phyloP scores from a whole-genome alignment of 805 yeast species.

The Kockiozyma suomiensis region DNA sequence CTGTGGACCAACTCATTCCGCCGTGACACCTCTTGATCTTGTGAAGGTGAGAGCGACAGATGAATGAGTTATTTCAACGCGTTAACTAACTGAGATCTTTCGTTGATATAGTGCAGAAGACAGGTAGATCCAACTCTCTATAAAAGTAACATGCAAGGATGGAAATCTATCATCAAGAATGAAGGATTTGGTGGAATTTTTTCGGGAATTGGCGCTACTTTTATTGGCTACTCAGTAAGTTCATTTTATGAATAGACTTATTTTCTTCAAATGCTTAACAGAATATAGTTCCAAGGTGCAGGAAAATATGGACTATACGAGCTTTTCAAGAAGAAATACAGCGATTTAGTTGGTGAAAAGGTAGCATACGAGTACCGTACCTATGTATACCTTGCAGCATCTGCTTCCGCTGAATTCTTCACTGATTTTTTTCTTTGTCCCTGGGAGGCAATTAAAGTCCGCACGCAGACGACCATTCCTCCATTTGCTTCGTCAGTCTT shows the following conservation, averaged over 20 bases:
- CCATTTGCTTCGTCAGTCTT: conserved; percentile 68
- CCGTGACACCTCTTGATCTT: conserved; percentile 88
- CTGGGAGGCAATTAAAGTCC: conserved; percentile 90
- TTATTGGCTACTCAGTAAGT: conserved; percentile 72
- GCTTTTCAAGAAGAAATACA: conserved; percentile 77
- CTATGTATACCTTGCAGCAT: conserved; percentile 73
- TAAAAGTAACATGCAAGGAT: conserved; percentile 25
- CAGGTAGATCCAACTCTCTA: conserved; percentile 59
- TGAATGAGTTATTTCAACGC: too few species aligned
- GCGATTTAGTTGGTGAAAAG: conserved; percentile 64
- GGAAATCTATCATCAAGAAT: conserved; percentile 6
- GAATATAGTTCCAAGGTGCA: conserved; percentile 71
- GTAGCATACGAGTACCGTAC: conserved; percentile 66
- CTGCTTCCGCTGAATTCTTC: conserved; percentile 90
- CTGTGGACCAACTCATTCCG: conserved; percentile 96
- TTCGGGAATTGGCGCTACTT: conserved; percentile 78
- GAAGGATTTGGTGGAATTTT: conserved; percentile 3
- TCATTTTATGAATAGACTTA: neutral
- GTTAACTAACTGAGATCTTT: neutral
- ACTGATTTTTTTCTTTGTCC: conserved; percentile 93
- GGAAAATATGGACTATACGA: conserved; percentile 96
- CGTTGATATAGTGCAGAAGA: conserved; percentile 2
- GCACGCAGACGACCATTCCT: conserved; percentile 81
- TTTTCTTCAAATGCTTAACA: neutral
- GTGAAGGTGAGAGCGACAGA: conserved; percentile 64